Evolutionary conservation across 257 asterid species (phyloP), one percentile per base, ranked within the genome.

Genomic region (Hygrophila difformis): DNA sequence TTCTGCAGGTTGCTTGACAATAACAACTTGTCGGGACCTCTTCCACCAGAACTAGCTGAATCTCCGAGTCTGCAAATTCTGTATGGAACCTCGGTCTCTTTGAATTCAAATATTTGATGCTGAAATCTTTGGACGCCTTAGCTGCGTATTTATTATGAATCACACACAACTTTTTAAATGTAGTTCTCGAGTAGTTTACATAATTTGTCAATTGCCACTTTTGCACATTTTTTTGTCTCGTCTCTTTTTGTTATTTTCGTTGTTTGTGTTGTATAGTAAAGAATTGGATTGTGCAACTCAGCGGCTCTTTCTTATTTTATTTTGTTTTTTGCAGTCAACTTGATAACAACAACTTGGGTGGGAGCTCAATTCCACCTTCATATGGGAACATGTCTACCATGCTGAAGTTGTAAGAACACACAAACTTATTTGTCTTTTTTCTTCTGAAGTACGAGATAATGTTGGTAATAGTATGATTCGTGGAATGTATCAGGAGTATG

Each of bases 401-500:
- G 46, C 46, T 67, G 47, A 81, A 81, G 64, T 39, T 81, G 93
- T 81, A 67, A 77, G 93, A 61, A 15, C 47, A 20, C 39, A 46
- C 24, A 2, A 23, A 7, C 1, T 9, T 38, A 7, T 3, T 10
- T 38, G n/a, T 31, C 7, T 5, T 45, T 18, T 9, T 47, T 13
- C 19, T 28, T 3, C 18, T 42, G 47, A 42, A 16, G 2, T n/a
- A 40, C 6, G 17, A 12, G 13, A 42, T n/a, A 42, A 28, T 22
- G 21, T 51, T 53, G 18, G 11, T 63, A 44, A 53, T 41, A 6
- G 12, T 23, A 12, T 8, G 7, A 3, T 29, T 28, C 14, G 12
- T 70, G 53, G 55, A 39, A 37, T 64, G 15, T 64, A 52, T 62
- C 89, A 91, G 99, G 94, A 91, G 97, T 73, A 93, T 91, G 44